Conservation (phyloP, 1,139 yeast species). For the Nakaseomyces delphensis region DNA sequence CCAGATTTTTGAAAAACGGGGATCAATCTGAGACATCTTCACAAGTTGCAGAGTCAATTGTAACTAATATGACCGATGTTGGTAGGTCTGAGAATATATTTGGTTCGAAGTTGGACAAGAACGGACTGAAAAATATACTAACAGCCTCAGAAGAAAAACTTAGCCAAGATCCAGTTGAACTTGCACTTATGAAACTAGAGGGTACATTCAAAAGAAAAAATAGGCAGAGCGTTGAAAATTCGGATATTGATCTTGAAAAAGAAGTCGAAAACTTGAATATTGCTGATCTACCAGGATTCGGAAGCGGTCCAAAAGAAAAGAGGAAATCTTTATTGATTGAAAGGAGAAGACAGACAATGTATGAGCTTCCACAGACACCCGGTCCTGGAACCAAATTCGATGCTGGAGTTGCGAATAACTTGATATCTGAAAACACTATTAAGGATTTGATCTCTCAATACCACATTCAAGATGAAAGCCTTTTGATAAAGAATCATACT, state of each 20-base stretch:
- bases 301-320: constrained; percentile 18
- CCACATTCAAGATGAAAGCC: constrained; percentile 21
- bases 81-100: not conserved
- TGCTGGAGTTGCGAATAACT: constrained; percentile 7
- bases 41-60: constrained; percentile 3
- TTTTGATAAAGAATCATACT: constrained; percentile 22
- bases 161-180: constrained; percentile 51
- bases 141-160: constrained; percentile 16
- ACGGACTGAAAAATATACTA: constrained; percentile 4
- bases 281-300: constrained; percentile 14
- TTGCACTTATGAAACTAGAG: constrained; percentile 68
- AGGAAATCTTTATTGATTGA: constrained; percentile 32
- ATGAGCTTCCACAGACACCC: constrained; percentile 25
- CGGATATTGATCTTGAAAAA: constrained; percentile 19
- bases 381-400: constrained; percentile 1
- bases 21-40: constrained; percentile 13
- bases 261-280: constrained; percentile 31
- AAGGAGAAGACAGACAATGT: constrained; percentile 34
- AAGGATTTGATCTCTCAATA: constrained; percentile 23
- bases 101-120: constrained; percentile 1
- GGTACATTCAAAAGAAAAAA: constrained; percentile 41
- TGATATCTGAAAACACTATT: constrained; percentile 16
- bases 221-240: constrained; percentile 9
- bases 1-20: constrained; percentile 23
- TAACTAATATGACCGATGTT: constrained; percentile 2